Percentiles rank a stretch among this genome's conserved stretches.
Conservation (phyloP, 179 eudicot species). For the Beta macrorhiza region DNA sequence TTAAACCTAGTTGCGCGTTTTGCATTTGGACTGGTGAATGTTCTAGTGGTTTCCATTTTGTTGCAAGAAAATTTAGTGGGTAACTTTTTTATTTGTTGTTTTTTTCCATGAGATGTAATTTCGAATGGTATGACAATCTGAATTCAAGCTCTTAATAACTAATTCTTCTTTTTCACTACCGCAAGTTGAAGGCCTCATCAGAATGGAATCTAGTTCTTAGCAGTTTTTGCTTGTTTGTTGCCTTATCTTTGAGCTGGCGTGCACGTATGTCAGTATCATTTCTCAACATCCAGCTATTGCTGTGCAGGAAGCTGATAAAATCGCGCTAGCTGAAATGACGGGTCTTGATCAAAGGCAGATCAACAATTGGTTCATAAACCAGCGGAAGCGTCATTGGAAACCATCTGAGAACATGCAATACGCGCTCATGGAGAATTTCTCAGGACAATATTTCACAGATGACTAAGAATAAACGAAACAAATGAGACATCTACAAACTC, state of each 20-base stretch:
- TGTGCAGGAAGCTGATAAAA: conserved; percentile 77
- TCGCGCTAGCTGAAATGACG: conserved; percentile 65
- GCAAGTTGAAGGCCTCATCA: neutral
- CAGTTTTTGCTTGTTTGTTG: neutral
- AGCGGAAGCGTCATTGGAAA: conserved; percentile 90
- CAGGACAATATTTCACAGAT: conserved; percentile 54
- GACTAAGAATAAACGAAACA: conserved; percentile 33
- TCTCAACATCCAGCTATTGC: neutral
- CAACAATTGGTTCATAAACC: conserved; percentile 93
- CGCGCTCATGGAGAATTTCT: conserved; percentile 64
- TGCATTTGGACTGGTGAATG: neutral
- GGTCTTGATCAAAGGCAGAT: conserved; percentile 92
- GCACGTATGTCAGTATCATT: neutral
- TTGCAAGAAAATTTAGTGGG: neutral
- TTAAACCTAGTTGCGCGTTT: neutral
- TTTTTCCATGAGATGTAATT: neutral
- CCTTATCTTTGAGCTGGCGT: neutral
- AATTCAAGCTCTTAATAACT: neutral
- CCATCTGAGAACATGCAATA: conserved; percentile 84
- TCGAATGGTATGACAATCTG: neutral
- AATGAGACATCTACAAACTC: neutral
- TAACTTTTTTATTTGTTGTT: neutral
- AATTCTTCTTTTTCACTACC: neutral
- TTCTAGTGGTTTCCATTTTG: neutral
- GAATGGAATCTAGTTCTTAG: neutral